Evolutionary conservation across 2,329 filamentous ascomycete species (phyloP), one percentile per base, ranked within the genome.

Genomic region (Fusarium nematophilum): DNA sequence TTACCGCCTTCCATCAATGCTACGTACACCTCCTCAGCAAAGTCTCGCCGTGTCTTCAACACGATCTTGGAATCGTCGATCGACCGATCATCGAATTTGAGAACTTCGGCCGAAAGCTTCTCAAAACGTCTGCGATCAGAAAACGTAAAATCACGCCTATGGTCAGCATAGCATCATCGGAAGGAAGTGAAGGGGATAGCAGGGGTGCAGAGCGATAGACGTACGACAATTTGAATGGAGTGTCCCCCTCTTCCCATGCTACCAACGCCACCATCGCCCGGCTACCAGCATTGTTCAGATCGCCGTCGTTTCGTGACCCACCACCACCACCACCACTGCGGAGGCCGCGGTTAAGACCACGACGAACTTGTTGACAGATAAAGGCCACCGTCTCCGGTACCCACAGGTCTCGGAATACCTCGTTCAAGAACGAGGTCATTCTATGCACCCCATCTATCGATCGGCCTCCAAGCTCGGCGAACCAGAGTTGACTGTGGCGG

Each of bases 361-460:
- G 39, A 29, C 17, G 37, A 9, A 58, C 31, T 40, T 62, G 38
- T 10, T 38, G 27, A 21, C 17, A 2, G 5, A 62, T 26, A 30
- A 62, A 59, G 6, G 36, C 33, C 9, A 30, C 39, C 3, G 38
- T 62, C 37, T 62, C 6, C 5, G 26, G 54, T 6, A 62, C 21
- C 51, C 34, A 62, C 1, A 62, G 30, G 10, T 53, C 36, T 10
- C 25, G n/a, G 27, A 62, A 15, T n/a, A 62, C 33, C 44, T 51
- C 17, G 7, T 37, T 6, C 2, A 51, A 6, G 23, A 58, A 53
- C 23, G 7, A 13, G 13, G 11, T 27, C 23, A 21, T 21, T 9
- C 21, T 42, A 3, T 9, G 9, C 6, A 25, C 34, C 11, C 40
- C 23, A 30, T 29, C 4, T 11, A 47, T 38, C 5, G 44, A 26